phyloP scores from a whole-genome alignment of 441 rosid genomes.

The Sinapis alba region DNA sequence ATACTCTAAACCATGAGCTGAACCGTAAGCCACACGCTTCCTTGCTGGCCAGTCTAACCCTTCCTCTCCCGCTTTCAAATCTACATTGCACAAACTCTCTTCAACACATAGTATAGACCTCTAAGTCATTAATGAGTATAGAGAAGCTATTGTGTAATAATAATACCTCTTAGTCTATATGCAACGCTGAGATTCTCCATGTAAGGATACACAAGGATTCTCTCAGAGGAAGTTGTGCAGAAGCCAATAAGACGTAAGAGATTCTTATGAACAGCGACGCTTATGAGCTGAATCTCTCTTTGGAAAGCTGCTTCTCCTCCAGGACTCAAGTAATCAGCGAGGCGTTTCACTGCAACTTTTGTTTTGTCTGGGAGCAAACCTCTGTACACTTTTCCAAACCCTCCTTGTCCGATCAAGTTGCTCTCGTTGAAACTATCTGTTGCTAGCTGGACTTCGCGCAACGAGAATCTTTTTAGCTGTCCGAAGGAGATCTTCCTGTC shows the following conservation, averaged over 20 bases:
- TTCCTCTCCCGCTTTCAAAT: conserved; percentile 46
- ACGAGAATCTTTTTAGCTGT: conserved; percentile 52
- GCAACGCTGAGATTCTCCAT: conserved; percentile 59
- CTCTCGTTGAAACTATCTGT: conserved; percentile 51
- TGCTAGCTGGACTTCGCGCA: conserved; percentile 54
- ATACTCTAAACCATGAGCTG: conserved; percentile 75
- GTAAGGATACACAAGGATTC: conserved; percentile 60
- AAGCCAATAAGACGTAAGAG: conserved; percentile 53
- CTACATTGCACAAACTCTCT: conserved; percentile 23
- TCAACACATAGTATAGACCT: not conserved
- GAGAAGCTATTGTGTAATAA: not conserved
- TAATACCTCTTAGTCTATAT: conserved; percentile 53
- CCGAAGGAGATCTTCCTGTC: conserved; percentile 44
- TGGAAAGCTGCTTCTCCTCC: conserved; percentile 54
- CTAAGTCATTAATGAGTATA: conserved; percentile 1
- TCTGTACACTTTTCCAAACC: conserved; percentile 56
- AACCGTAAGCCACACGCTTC: conserved; percentile 63
- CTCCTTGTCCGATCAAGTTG: conserved; percentile 58
- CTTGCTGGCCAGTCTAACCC: conserved; percentile 65
- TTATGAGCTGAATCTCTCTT: conserved; percentile 51
- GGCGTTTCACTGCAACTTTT: conserved; percentile 55
- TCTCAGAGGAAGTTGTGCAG: conserved; percentile 54
- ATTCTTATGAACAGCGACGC: conserved; percentile 59
- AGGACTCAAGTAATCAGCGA: conserved; percentile 48
- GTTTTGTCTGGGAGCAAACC: conserved; percentile 56